Evolutionary conservation across 1,139 yeast genomes (phyloP), one percentile per base, ranked within the genome.

Genomic region (Lodderomyces metapsilosis): DNA sequence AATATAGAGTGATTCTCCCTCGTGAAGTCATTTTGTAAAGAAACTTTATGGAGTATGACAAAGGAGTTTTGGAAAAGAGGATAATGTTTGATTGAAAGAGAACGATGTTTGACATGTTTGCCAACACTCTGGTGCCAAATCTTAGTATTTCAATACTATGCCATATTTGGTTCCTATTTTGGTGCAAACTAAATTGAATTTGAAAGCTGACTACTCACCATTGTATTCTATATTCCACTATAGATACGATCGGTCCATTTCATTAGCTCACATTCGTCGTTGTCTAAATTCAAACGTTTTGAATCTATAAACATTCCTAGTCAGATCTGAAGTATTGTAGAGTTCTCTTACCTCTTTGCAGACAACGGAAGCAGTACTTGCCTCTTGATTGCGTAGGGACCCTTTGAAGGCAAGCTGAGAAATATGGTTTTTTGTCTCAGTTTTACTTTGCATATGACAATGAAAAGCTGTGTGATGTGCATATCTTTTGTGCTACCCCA

Each of bases 61-160:
- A n/a, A n/a, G 7, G n/a, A 27, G n/a, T 20, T 24, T 27, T 32
- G 35, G 35, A 22, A 23, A 13, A 12, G 2, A 9, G 5, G 6
- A n/a, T 5, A 16, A 28, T 4, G 27, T 32, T 13, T 28, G 32
- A 28, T 28, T 15, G 11, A 28, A n/a, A 9, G n/a, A 16, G 5
- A 8, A 24, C 32, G 32, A 28, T 28, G 4, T 28, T 8, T 15
- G 8, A 25, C 39, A 59, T 68, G 88, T 82, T 87, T 87, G 92
- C 89, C 84, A 82, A 85, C 95, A 86, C 95, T 87, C 95, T 84
- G 96, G 95, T 82, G 86, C 87, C 81, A 74, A 69, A 72, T 79
- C 67, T 53, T 60, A 49, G 44, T 41, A 39, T 39, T 36, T 10
- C 32, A 38, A 42, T 50, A 41, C 46, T 48, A 52, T 58, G 59